Conservation (phyloP, 192 early-diverging fungal genomes). For the Podila minutissima region DNA sequence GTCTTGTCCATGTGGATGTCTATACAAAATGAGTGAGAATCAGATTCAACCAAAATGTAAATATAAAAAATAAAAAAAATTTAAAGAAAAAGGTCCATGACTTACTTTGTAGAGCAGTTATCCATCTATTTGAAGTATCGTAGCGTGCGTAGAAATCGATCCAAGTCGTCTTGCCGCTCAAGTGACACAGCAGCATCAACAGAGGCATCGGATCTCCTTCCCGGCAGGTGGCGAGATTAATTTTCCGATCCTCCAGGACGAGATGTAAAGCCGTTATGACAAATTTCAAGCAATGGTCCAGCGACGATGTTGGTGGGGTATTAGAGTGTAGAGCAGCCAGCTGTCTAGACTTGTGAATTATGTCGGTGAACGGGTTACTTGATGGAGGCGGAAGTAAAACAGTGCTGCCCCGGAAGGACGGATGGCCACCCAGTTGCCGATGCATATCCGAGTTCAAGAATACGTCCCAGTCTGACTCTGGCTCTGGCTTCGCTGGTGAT, state of each 20-base stretch:
- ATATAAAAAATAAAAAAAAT: no score
- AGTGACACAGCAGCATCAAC: constrained; percentile 37
- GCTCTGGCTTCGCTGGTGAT: constrained; percentile 1
- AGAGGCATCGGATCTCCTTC: constrained; percentile 35
- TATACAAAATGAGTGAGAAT: neutral
- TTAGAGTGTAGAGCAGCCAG: constrained; percentile 5
- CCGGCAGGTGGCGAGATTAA: constrained; percentile 45
- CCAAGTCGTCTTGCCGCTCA: constrained; percentile 38
- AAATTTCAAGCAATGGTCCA: constrained; percentile 42
- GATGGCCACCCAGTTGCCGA: constrained; percentile 12
- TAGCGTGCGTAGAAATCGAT: constrained; percentile 46
- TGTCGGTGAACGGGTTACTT: constrained; percentile 11
- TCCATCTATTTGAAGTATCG: constrained; percentile 11
- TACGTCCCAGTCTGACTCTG: constrained; percentile 22
- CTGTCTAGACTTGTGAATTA: constrained; percentile 13
- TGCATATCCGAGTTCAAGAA: constrained; percentile 23
- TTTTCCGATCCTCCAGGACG: constrained; percentile 64
- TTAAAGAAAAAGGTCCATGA: neutral
- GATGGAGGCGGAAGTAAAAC: neutral
- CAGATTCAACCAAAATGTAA: no score
- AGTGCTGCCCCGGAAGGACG: constrained; percentile 10
- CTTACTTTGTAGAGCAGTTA: constrained; percentile 20
- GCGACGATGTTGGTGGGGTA: constrained; percentile 2
- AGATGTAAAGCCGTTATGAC: constrained; percentile 61
- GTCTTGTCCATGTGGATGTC: constrained; percentile 20